These are phyloP conservation scores for Coriolopsis trogii DNA, from an alignment of 1,284 basidiomycete genomes.

Conservation along the genomic window DNA sequence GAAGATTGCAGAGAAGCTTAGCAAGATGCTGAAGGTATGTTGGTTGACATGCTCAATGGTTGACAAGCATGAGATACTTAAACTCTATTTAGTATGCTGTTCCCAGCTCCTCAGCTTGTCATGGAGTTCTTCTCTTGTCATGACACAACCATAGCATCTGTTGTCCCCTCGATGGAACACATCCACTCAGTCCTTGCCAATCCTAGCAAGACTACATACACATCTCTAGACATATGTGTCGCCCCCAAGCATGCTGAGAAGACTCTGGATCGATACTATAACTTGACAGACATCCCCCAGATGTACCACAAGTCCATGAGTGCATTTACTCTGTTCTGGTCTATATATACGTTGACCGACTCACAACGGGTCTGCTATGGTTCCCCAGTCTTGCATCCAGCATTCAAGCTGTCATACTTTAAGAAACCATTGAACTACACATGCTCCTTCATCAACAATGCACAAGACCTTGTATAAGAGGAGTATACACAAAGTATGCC, in stretches of 20 bases:
- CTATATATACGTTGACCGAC: not conserved
- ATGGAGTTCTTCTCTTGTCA: constrained; percentile 33
- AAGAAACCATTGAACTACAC: not conserved
- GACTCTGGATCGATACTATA: constrained; percentile 33
- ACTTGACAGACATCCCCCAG: constrained; percentile 27
- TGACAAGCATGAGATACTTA: not conserved
- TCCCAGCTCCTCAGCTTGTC: constrained; percentile 26
- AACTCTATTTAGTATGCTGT: not conserved
- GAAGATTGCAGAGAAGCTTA: constrained; percentile 29
- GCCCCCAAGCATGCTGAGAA: constrained; percentile 28
- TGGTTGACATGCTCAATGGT: not conserved
- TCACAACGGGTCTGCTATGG: not conserved
- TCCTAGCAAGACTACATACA: not conserved
- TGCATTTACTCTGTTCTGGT: constrained; percentile 4
- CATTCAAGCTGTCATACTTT: not conserved
- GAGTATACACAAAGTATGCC: not conserved
- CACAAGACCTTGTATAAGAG: not conserved
- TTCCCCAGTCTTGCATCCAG: not conserved
- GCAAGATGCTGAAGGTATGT: constrained; percentile 28
- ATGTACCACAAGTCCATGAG: constrained; percentile 32
- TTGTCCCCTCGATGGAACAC: constrained; percentile 17
- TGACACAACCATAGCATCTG: not conserved
- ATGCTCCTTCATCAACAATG: not conserved
- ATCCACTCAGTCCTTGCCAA: constrained; percentile 20
- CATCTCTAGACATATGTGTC: constrained; percentile 19